Base-by-base conservation (phyloP, 2,329 filamentous ascomycete genomes). In the Aspergillus aculeatus region DNA sequence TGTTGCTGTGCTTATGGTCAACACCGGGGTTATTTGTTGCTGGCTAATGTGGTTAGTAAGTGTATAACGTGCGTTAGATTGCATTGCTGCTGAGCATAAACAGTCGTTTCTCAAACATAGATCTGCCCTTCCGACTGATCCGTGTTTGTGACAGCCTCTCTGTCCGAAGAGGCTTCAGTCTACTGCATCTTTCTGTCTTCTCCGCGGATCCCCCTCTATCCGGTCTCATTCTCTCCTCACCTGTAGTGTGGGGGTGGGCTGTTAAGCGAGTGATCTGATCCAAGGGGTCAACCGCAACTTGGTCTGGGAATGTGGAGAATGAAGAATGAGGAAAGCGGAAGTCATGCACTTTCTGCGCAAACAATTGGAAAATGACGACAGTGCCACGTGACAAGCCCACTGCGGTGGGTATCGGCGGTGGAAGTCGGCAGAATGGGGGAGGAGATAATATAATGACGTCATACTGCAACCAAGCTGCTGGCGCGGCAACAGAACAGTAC, bases 71-170 rank as follows among this genome's bases (percentile, higher is more conserved):
- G 52, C 41, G 35, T 31, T 48, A 48, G 19, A 26, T 55, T 21
- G 53, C 53, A 55, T 55, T 14, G 53, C 31, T 47, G 32, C 53
- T 47, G 29, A 35, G 24, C 41, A 35, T 48, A n/a, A 41, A 55
- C 26, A 19, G 41, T 24, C 53, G 32, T 29, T 47, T 47, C 47
- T 24, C 41, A 19, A 55, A 48, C 21, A 47, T 47, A 35, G 26
- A 21, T 47, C 29, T 55, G 23, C 26, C 44, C 19, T 47, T 55
- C 53, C 53, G 53, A 47, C 24, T 29, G 53, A 55, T 48, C 53
- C 53, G 53, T 55, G 52, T 55, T 55, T 55, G 26, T 26, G 53
- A 35, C 53, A 55, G 41, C 51, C 32, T 55, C 38, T n/a, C 26
- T 41, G 16, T 12, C 7, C 38, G 16, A 2, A 9, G 16, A 41